Evolutionary conservation across 1,139 yeast genomes (phyloP).

Genomic region (Suhomyces coccinellae): DNA sequence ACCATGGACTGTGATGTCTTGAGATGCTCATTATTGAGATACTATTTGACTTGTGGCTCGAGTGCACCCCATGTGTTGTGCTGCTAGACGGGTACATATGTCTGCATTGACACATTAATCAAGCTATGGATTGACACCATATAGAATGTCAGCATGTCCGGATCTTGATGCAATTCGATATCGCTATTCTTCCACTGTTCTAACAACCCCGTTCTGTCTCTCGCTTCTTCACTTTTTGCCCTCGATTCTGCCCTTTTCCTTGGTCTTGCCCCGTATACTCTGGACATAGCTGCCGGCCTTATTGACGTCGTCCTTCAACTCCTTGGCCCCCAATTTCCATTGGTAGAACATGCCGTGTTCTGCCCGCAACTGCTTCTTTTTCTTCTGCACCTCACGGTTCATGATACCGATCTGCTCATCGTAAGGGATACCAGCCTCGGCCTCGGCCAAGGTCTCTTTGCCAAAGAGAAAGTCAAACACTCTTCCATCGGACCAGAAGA

Average conservation of each 20-base stretch:
- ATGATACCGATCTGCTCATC: constrained; percentile 53
- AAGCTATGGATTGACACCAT: neutral
- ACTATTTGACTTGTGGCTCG: no score
- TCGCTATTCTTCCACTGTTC: neutral
- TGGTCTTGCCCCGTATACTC: constrained; percentile 6
- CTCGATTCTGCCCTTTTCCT: constrained; percentile 10
- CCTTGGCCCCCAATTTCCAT: constrained; percentile 40
- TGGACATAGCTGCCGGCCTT: constrained; percentile 22
- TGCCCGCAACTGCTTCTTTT: constrained; percentile 38
- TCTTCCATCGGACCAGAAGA: constrained; percentile 89
- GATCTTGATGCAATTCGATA: neutral
- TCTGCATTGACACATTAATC: no score
- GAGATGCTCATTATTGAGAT: no score
- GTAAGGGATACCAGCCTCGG: constrained; percentile 74
- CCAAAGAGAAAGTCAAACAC: constrained; percentile 80
- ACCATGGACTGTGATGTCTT: no score
- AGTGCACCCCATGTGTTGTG: no score
- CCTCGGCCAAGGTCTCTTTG: constrained; percentile 70
- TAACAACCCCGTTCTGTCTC: no score
- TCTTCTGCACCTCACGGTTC: constrained; percentile 39
- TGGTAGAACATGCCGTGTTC: constrained; percentile 45
- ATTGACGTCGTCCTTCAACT: constrained; percentile 32
- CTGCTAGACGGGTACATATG: no score
- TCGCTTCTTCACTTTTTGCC: constrained; percentile 3
- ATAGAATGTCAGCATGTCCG: neutral